These are phyloP conservation scores for Phytophthora citrophthora DNA, from an alignment of 352 stramenopile species.

Conservation along the genomic window DNA sequence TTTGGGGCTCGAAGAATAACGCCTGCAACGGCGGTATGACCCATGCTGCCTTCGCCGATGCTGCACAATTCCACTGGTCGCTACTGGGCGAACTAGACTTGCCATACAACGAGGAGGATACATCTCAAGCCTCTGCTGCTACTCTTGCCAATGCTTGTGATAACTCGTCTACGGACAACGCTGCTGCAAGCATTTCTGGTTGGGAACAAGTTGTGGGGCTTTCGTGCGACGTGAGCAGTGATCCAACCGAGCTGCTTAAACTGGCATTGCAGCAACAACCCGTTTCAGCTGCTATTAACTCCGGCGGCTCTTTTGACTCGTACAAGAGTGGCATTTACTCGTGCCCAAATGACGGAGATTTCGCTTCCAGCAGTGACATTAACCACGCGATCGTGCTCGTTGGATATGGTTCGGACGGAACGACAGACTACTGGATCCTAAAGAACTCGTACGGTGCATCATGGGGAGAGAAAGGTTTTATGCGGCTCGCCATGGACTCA, in stretches of 20 bases:
- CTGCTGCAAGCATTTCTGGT: constrained; percentile 68
- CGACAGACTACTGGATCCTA: constrained; percentile 75
- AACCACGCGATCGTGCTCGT: constrained; percentile 81
- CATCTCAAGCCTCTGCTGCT: constrained; percentile 24
- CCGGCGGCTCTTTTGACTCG: constrained; percentile 74
- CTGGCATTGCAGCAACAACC: constrained; percentile 71
- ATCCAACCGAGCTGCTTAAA: constrained; percentile 69
- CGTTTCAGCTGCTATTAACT: constrained; percentile 83
- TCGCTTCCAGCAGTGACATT: constrained; percentile 61
- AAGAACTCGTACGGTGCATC: constrained; percentile 84
- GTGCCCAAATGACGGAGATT: constrained; percentile 76
- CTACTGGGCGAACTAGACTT: constrained; percentile 69
- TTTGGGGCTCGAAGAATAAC: constrained; percentile 75
- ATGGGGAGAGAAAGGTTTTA: constrained; percentile 77
- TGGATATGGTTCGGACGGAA: constrained; percentile 59
- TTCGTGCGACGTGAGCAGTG: constrained; percentile 56
- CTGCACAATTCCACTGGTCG: constrained; percentile 53
- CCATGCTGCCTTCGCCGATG: constrained; percentile 72
- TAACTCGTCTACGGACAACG: constrained; percentile 36
- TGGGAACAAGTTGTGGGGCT: constrained; percentile 75
- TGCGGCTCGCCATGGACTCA: constrained; percentile 65
- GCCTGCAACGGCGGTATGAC: constrained; percentile 80
- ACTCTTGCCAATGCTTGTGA: constrained; percentile 46
- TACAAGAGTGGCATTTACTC: constrained; percentile 82
- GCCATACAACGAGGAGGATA: constrained; percentile 68